These are phyloP conservation scores for Caloboletus firmus DNA, from an alignment of 1,284 basidiomycete genomes.

Conservation along the genomic window DNA sequence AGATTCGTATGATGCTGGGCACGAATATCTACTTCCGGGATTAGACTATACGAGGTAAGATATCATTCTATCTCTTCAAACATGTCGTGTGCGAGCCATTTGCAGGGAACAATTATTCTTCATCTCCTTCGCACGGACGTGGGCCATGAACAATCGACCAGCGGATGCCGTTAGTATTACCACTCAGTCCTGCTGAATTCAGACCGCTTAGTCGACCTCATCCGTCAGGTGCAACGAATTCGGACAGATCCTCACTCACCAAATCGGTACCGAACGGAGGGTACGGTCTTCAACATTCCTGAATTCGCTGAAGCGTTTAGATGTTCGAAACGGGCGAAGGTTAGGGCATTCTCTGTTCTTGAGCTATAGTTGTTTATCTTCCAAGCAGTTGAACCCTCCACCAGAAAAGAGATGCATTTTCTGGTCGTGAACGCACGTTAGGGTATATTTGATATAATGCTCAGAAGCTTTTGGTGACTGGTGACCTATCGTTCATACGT, in stretches of 20 bases:
- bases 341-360: constrained; percentile 25
- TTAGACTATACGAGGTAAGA: constrained; percentile 68
- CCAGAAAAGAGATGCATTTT: constrained; percentile 65
- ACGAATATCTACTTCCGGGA: constrained; percentile 79
- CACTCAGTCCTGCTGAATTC: neutral
- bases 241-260: constrained; percentile 90
- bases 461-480: constrained; percentile 4
- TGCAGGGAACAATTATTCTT: constrained; percentile 87
- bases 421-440: constrained; percentile 45
- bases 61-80: neutral
- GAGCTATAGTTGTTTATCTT: constrained; percentile 8
- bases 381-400: constrained; percentile 61
- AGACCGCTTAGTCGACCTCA: constrained; percentile 19
- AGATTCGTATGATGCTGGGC: constrained; percentile 52
- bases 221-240: constrained; percentile 66
- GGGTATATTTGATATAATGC: constrained; percentile 8
- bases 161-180: constrained; percentile 58
- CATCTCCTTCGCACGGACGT: constrained; percentile 78
- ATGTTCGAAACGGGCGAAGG: constrained; percentile 70
- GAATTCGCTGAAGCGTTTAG: constrained; percentile 80
- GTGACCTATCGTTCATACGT: constrained; percentile 15
- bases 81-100: neutral
- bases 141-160: constrained; percentile 75
- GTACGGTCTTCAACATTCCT: constrained; percentile 77
- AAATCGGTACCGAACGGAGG: constrained; percentile 73